Conservation (phyloP, 768 basidiomycete genomes). For the Lentinula guzmanii region DNA sequence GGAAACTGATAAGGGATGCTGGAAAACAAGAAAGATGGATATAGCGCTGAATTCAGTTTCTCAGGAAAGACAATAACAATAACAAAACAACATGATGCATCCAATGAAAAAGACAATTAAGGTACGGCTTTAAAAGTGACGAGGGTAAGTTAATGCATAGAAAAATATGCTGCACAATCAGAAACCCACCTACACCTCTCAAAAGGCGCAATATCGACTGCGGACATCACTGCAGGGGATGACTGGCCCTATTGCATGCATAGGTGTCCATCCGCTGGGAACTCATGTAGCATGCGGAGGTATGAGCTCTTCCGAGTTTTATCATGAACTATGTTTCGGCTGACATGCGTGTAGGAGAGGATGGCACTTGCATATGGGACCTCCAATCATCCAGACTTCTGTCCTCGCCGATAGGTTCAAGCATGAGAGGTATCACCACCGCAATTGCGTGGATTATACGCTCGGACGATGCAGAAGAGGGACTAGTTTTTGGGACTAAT, state of each 20-base stretch:
- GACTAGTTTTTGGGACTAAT: not conserved
- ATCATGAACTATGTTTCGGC: too few relatives aligned
- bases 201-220: not conserved
- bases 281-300: not conserved
- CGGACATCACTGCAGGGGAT: not conserved
- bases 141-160: too few relatives aligned
- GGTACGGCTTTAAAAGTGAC: too few relatives aligned
- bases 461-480: not conserved
- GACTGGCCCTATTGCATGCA: not conserved
- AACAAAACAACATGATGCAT: too few relatives aligned
- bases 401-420: not conserved
- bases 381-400: not conserved
- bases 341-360: not conserved
- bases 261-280: not conserved
- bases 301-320: not conserved
- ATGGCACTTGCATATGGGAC: not conserved
- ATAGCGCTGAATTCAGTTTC: too few relatives aligned
- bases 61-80: too few relatives aligned
- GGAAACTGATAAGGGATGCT: too few relatives aligned
- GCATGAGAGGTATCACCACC: not conserved
- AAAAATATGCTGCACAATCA: not conserved
- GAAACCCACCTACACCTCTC: too few relatives aligned
- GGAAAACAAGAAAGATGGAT: too few relatives aligned
- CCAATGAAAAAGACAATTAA: too few relatives aligned
- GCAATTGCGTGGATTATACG: not conserved